Evolutionary conservation across 1,284 basidiomycete genomes (phyloP), one percentile per base, ranked within the genome.

Genomic region (Coniophora puteana): DNA sequence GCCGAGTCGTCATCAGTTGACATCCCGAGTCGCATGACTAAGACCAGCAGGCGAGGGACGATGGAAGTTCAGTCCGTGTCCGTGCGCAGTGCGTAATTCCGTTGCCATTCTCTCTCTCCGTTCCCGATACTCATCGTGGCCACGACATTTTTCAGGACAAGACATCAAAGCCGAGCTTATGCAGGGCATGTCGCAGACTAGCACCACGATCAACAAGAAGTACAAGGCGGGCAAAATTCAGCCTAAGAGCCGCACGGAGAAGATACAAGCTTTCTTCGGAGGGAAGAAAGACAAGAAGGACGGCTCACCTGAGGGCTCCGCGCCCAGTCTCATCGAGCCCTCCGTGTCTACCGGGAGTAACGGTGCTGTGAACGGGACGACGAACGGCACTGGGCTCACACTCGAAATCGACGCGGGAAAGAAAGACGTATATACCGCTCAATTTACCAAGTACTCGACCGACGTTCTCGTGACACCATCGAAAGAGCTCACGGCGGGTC

Each of bases 151-250:
- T 40, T n/a, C 52, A 78, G 84, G 83, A 6, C 71, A 96, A 29
- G 71, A 80, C 34, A 91, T 97, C 47, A 79, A 78, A 41, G 88
- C 89, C 0, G 76, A 86, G 36, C 80, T 93, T 5, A 81, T 91
- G 69, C 78, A 82, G 48, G n/a, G n/a, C n/a, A n/a, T n/a, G n/a
- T n/a, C n/a, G n/a, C n/a, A n/a, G n/a, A n/a, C n/a, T n/a, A n/a
- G n/a, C n/a, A n/a, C n/a, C n/a, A n/a, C n/a, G n/a, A n/a, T n/a
- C n/a, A n/a, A n/a, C n/a, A n/a, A n/a, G n/a, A n/a, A n/a, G n/a
- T n/a, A n/a, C n/a, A n/a, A n/a, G n/a, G n/a, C n/a, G n/a, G n/a
- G n/a, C n/a, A n/a, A n/a, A n/a, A n/a, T n/a, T n/a, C n/a, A n/a
- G n/a, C n/a, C n/a, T n/a, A n/a, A n/a, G n/a, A n/a, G n/a, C n/a